A percentile compares a stretch with the other conserved stretches of the same genome.
Evolutionary conservation across 306 rosid genomes (phyloP).

Genomic region (Gleditsia sinensis): DNA sequence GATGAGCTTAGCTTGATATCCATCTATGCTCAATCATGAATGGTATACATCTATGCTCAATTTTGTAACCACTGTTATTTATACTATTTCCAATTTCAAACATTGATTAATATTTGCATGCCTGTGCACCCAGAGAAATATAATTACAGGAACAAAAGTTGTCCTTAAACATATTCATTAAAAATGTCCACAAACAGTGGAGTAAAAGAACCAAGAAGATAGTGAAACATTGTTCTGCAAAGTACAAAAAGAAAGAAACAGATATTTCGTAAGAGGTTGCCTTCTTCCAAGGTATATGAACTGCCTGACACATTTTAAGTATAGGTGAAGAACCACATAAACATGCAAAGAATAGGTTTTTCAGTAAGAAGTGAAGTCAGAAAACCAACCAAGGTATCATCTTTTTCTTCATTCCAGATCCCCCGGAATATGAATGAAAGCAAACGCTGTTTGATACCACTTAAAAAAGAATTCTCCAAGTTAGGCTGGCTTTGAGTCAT

Average conservation of each 20-base stretch:
- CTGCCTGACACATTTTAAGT: not conserved
- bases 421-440: constrained; percentile 91
- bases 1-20: not conserved
- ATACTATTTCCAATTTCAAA: not conserved
- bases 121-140: not conserved
- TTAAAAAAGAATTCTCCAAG: constrained; percentile 57
- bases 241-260: not conserved
- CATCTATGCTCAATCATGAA: not conserved
- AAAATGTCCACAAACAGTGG: constrained; percentile 4
- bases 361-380: constrained; percentile 30
- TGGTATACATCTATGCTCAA: not conserved
- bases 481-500: constrained; percentile 51
- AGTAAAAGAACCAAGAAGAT: not conserved
- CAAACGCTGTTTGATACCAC: constrained; percentile 90
- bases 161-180: too few species aligned
- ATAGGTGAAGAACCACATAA: constrained; percentile 20
- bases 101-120: not conserved
- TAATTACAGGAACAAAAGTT: too few species aligned
- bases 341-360: constrained; percentile 24
- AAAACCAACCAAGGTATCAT: constrained; percentile 75
- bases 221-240: not conserved
- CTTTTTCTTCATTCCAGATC: constrained; percentile 85
- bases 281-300: constrained; percentile 25
- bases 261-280: constrained; percentile 9
- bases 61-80: not conserved